Evolutionary conservation across 768 basidiomycete genomes (phyloP), one percentile per base, ranked within the genome.

Genomic region (Russula emetica): DNA sequence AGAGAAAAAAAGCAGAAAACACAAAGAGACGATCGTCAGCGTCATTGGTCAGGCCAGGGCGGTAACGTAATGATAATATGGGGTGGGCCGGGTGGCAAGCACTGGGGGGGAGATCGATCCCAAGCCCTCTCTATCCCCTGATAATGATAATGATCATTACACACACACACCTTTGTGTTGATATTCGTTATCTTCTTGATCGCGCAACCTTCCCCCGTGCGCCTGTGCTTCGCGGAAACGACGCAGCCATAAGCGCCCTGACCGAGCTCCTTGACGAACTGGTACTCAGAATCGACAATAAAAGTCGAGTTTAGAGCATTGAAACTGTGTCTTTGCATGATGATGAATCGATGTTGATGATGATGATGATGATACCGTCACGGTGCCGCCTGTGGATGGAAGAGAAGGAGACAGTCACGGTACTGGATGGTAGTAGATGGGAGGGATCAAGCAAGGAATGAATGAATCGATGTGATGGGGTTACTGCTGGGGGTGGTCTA

Each of bases 151-250:
- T n/a, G n/a, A 36, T 13, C 36, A 36, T 13, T 2, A 5, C 7
- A 3, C 50, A 7, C 20, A 38, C 78, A 56, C 62, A 84, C 90
- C 83, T 92, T 93, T 58, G 89, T 92, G 73, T 92, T 92, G 74
- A 94, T 94, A 72, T 92, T 93, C 63, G 92, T 91, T 72, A 94
- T 94, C 80, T 95, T 95, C 82, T 96, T 96, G 78, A 96, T 94
- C 70, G 93, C 93, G 68, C 92, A 93, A 11, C 90, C 90, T 72
- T 94, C 92, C 26, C 91, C 90, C 2, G 90, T 86, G 69, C 85
- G 76, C 67, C 85, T 86, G 76, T 94, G 91, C 69, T 85, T 85
- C 0, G 95, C 94, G 30, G 89, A 83, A 61, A 94, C 88, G 67
- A 94, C 92, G 72, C 90, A 94, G 47, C 94, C 93, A 74, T 97